Evolutionary conservation across 2,329 filamentous ascomycete genomes (phyloP), one percentile per base, ranked within the genome.

Genomic region (Trichophyton equinum): DNA sequence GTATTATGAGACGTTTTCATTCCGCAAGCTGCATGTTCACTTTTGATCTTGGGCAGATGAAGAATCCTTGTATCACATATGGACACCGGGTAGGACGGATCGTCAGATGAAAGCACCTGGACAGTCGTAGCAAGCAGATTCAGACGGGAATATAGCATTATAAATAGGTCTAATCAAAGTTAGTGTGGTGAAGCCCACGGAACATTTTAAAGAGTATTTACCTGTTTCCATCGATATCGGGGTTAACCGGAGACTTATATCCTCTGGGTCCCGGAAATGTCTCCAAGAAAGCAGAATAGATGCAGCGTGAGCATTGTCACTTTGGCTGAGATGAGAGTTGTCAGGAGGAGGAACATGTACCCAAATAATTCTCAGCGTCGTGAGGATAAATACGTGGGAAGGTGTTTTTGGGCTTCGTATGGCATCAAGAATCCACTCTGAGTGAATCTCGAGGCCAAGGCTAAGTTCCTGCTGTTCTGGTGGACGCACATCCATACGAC

Each of bases 391-490:
- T 56, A 82, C 67, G 22, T 76, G 74, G 30, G 75, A 72, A 13
- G 69, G 66, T 55, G 75, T 71, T 3, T 64, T 68, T 9, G 75
- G 71, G 63, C 79, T 77, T 59, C 71, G 68, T 63, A 74, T 74
- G 20, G 83, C 66, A 64, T 82, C 81, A 40, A 86, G 67, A 47
- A 85, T 79, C 80, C 82, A 83, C 62, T 79, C 75, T 4, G 72
- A 72, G 42, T 69, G 65, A 53, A 68, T 70, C 18, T 64, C 63
- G 58, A 75, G 66, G 9, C 70, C 69, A 47, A 78, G 65, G 57
- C 75, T 70, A 61, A 78, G 66, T 11, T 66, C 55, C 56, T 68
- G 69, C 40, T 70, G 66, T 53, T 62, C 64, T 47, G 67, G 60
- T 1, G 67, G 64, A 5, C 67, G 61, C 7, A 67, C 67, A 25